Evolutionary conservation across 495 filamentous ascomycete species (phyloP), one percentile per base, ranked within the genome.

Genomic region (Tuber magnatum): DNA sequence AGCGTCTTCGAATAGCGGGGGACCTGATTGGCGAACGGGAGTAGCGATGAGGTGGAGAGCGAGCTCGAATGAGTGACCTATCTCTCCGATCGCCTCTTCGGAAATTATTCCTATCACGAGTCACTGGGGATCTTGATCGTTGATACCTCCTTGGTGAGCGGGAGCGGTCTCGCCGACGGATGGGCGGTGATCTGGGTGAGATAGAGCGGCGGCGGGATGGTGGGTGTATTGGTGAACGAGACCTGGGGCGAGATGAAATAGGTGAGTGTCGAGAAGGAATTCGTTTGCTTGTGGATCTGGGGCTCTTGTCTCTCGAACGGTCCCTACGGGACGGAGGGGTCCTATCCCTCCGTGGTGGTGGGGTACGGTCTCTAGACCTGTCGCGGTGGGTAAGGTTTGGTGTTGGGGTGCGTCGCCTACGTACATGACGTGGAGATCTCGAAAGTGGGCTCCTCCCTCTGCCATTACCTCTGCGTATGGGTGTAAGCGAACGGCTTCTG

Each of bases 11-110:
- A 14, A 73, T 69, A 20, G 76, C n/a, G 40, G 80, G 73, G 8
- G 80, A 75, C 41, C 80, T 76, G 35, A 73, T 81, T 48, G 80
- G 80, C 71, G 80, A 81, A 48, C 73, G 80, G 39, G 80, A 77
- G 28, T 71, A 71, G 73, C 81, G 81, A 24, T 74, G 78, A 46
- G 71, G 81, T 18, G 80, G 80, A 32, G 80, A 79, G 39, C 78
- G 73, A 43, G 78, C 68, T 43, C 79, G 74, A 40, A 79, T 42
- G 48, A 73, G 78, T 10, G 74, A 79, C 9, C 76, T 74, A 41
- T 78, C 74, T 68, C 78, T 73, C 12, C 80, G 77, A 44, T 76
- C 80, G 74, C 71, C 73, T 39, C 80, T 80, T 24, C 76, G 79
- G 56, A 75, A 78, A 51, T 42, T 75, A 51, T 75, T 75, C 9